Base-by-base conservation (phyloP, 1,139 yeast genomes). In the Suhomyces wounanorum region DNA sequence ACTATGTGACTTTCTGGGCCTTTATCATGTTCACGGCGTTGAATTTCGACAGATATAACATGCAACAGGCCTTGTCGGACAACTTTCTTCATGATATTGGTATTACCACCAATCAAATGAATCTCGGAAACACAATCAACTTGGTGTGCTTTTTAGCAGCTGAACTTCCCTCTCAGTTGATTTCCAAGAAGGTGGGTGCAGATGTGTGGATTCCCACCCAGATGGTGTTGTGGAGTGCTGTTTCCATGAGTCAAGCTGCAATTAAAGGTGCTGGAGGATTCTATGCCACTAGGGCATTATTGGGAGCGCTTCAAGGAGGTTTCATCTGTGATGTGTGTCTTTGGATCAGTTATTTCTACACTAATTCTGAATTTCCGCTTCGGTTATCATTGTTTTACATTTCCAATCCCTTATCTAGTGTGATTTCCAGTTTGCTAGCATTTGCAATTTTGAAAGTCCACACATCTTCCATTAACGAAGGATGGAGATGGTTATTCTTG, bases 401-500 rank as follows among this genome's bases (percentile, higher is more conserved):
- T 25, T 62, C 72, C 75, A 23, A 70, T 80, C 17, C 69, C 67
- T 47, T 75, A 81, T 11, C 53, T 67, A 36, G 60, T 13, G 63
- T 69, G 17, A 47, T 76, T 81, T 2, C 71, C 66, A 57, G 71
- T 77, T 58, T 82, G 25, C 57, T 78, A 36, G 82, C 83, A 0
- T 75, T 70, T 56, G 81, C 77, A 16, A 63, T 79, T 23, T 65
- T 82, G 44, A 72, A 73, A 50, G 65, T 80, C 62, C 63, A 75
- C 35, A 74, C 77, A 17, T 63, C 68, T 1, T 56, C 64, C 39
- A 70, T 77, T 2, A 59, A 68, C 53, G 68, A 65, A 35, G 88
- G 89, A 18, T 84, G 89, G 89, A 72, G 79, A 56, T 85, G 85
- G 85, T 66, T 86, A 23, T 86, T 85, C 59, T 61, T 86, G 25